Percentiles rank a stretch among this genome's conserved stretches.
phyloP scores from a whole-genome alignment of 2,329 filamentous ascomycete species.

The Colletotrichum incanum region DNA sequence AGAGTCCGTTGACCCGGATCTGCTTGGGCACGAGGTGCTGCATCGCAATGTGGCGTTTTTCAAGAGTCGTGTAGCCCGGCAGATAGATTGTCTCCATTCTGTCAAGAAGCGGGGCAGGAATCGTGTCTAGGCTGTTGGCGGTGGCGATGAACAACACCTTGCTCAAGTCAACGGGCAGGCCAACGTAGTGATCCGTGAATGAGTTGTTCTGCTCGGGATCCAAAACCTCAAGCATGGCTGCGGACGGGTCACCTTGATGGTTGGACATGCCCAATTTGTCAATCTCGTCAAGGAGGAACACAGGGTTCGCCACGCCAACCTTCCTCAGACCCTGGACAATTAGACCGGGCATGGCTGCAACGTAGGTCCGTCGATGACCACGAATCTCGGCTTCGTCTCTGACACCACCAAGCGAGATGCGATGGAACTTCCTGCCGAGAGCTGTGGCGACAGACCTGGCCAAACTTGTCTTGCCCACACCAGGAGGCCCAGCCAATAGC shows the following conservation, averaged over 20 bases:
- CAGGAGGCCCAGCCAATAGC: slow-evolving; percentile 92
- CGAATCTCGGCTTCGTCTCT: slow-evolving; percentile 97
- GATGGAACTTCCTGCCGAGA: slow-evolving; percentile 94
- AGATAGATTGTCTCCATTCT: slow-evolving; percentile 97
- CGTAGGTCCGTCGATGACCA: slow-evolving; percentile 94
- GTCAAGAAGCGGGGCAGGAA: slow-evolving; percentile 92
- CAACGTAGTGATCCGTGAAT: slow-evolving; percentile 97
- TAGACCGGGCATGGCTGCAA: slow-evolving; percentile 98
- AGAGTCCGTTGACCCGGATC: slow-evolving; percentile 89
- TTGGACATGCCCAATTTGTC: slow-evolving; percentile 95
- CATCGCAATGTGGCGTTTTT: slow-evolving; percentile 95
- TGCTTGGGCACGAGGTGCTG: slow-evolving; percentile 98
- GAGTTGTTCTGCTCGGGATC: slow-evolving; percentile 97
- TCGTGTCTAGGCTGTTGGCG: slow-evolving; percentile 94
- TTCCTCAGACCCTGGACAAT: slow-evolving; percentile 96
- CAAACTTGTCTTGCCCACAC: slow-evolving; percentile 95
- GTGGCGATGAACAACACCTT: slow-evolving; percentile 98
- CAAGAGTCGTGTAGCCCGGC: slow-evolving; percentile 95
- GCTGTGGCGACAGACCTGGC: slow-evolving; percentile 94
- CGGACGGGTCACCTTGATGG: slow-evolving; percentile 94
- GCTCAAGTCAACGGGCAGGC: slow-evolving; percentile 94
- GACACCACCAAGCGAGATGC: slow-evolving; percentile 95
- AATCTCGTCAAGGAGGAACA: slow-evolving; percentile 96
- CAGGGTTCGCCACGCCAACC: slow-evolving; percentile 94
- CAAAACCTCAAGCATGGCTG: slow-evolving; percentile 97